These are phyloP conservation scores for Penicillium nucicola DNA, from an alignment of 495 filamentous ascomycete genomes.

Conservation along the genomic window DNA sequence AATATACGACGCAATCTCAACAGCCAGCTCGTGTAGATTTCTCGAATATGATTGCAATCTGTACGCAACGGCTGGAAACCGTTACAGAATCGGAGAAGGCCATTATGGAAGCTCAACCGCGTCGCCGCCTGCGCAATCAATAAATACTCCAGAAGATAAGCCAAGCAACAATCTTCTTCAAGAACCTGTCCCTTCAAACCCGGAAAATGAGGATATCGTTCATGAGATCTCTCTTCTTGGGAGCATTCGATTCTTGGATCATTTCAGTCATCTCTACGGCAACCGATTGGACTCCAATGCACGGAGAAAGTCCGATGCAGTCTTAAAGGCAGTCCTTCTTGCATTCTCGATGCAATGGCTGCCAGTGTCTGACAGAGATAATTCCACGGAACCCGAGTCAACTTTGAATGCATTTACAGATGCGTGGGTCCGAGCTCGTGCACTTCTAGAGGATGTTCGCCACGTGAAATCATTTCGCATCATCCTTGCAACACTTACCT, in stretches of 20 bases:
- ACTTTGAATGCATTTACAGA: slow-evolving; percentile 10
- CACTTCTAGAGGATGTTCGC: slow-evolving; percentile 1
- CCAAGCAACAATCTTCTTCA: not conserved
- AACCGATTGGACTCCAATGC: slow-evolving; percentile 12
- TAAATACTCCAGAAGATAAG: not conserved
- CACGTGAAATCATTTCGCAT: slow-evolving; percentile 15
- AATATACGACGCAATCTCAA: slow-evolving; percentile 22
- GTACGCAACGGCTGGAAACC: slow-evolving; percentile 11
- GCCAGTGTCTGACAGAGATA: not conserved
- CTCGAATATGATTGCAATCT: slow-evolving; percentile 22
- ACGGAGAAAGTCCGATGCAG: slow-evolving; percentile 12
- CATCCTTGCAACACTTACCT: slow-evolving; percentile 16
- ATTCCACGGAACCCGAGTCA: not conserved
- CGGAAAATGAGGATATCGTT: not conserved
- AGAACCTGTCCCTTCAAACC: not conserved
- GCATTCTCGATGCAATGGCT: slow-evolving; percentile 27
- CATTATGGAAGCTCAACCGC: not conserved
- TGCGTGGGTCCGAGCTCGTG: slow-evolving; percentile 13
- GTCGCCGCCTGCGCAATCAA: not conserved
- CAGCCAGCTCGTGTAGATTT: slow-evolving; percentile 18
- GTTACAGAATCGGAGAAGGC: slow-evolving; percentile 15
- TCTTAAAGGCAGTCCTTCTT: slow-evolving; percentile 15
- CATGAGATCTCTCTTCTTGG: slow-evolving; percentile 16
- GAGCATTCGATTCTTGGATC: slow-evolving; percentile 22
- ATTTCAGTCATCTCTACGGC: slow-evolving; percentile 25